Base-by-base conservation (phyloP, 2,329 filamentous ascomycete species). In the Botrytis medusae region DNA sequence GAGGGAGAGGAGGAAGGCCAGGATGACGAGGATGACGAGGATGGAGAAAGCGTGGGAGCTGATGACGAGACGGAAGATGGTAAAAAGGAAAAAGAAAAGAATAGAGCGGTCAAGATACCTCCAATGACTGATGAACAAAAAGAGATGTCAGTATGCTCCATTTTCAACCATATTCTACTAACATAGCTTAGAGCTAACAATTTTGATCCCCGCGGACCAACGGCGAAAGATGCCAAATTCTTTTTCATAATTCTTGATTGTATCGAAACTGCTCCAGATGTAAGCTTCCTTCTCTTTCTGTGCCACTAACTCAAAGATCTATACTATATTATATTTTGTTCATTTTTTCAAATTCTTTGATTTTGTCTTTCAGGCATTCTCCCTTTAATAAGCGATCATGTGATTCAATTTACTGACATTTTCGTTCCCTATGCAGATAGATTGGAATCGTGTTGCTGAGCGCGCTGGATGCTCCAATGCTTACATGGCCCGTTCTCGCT, bases 361-460 rank as follows among this genome's bases (percentile, higher is more conserved):
- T 32, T 32, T 40, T 25, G 4, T 1, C 4, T 46, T n/a, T 9
- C 20, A 67, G 44, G 14, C 29, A 32, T 44, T 44, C 34, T 48
- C 51, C 48, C 25, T 42, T 25, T 25, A 63, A 32, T 57, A 68
- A 46, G 18, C 54, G 68, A 70, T 34, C 40, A 61, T 34, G 54
- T 70, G 51, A 61, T 59, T 37, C 34, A 1, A 25, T 61, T 44
- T 61, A 57, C 44, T 54, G 12, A 44, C 18, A 16, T 5, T 25
- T 22, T 42, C 29, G 32, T 8, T 46, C 29, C 37, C 4, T 29
- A 18, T 32, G 18, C 40, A 78, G 78, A 74, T 77, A 18, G 84
- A 88, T 77, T 88, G 87, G 87, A 79, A 82, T 0, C 79, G 77
- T 7, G 84, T 88, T 4, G 86, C 86, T 1, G 44, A 69, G 0